Percentiles rank a stretch among this genome's conserved stretches.
Conservation (phyloP, 2,329 filamentous ascomycete genomes). For the Cladosporium oxysporum region DNA sequence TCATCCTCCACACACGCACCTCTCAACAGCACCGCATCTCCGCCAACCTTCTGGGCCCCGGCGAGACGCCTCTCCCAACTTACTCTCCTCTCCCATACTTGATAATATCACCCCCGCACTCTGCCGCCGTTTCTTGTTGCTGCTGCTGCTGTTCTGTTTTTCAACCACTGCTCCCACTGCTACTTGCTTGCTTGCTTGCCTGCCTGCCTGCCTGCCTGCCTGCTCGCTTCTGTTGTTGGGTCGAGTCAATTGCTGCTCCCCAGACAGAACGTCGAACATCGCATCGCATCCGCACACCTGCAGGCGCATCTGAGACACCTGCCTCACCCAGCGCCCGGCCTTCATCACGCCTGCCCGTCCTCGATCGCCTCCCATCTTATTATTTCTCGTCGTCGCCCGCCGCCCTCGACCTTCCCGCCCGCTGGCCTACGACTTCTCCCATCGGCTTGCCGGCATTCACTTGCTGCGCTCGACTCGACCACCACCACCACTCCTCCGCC, state of each 20-base stretch:
- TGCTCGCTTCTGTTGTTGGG: slow-evolving; percentile 18
- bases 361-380: not conserved
- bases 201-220: slow-evolving; percentile 21
- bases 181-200: slow-evolving; percentile 18
- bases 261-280: slow-evolving; percentile 11
- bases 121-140: not conserved
- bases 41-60: slow-evolving; percentile 18
- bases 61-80: not conserved
- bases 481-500: slow-evolving; percentile 8
- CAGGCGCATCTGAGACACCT: slow-evolving; percentile 14
- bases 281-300: slow-evolving; percentile 14
- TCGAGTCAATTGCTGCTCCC: slow-evolving; percentile 15
- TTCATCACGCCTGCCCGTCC: not conserved
- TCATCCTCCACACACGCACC: slow-evolving; percentile 7
- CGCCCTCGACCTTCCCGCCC: not conserved
- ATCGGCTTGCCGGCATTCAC: slow-evolving; percentile 35
- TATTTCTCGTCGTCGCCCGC: not conserved
- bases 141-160: slow-evolving; percentile 18
- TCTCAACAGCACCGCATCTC: slow-evolving; percentile 19
- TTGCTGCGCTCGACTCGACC: slow-evolving; percentile 40
- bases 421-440: not conserved
- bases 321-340: not conserved
- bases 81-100: not conserved
- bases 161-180: not conserved
- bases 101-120: slow-evolving; percentile 14